Conservation (phyloP, 495 filamentous ascomycete genomes). For the Barbatosphaeria neglecta region DNA sequence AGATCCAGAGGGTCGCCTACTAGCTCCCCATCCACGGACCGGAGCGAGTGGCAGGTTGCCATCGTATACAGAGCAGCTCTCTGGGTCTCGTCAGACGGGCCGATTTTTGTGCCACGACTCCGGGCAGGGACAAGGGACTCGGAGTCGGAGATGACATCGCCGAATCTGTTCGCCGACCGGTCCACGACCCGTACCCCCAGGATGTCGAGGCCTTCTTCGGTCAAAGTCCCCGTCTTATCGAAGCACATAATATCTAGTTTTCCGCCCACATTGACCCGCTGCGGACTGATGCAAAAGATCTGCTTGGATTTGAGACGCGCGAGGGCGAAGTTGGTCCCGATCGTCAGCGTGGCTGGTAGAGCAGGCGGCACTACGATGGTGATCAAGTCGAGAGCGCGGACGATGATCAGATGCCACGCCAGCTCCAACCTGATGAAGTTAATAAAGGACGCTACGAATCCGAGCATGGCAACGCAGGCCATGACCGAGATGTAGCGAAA, state of each 20-base stretch:
- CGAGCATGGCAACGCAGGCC: slow-evolving; percentile 74
- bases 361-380: slow-evolving; percentile 97
- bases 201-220: slow-evolving; percentile 93
- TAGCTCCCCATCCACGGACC: slow-evolving; percentile 74
- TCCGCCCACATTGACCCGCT: slow-evolving; percentile 89
- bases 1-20: slow-evolving; percentile 91
- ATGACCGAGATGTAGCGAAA: slow-evolving; percentile 98
- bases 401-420: slow-evolving; percentile 78
- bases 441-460: slow-evolving; percentile 80
- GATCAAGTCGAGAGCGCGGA: slow-evolving; percentile 87
- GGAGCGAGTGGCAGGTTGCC: slow-evolving; percentile 93
- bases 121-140: slow-evolving; percentile 44
- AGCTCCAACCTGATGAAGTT: slow-evolving; percentile 82
- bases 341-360: slow-evolving; percentile 89
- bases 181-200: slow-evolving; percentile 73
- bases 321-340: slow-evolving; percentile 92
- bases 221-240: slow-evolving; percentile 96
- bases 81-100: slow-evolving; percentile 48
- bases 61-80: slow-evolving; percentile 78
- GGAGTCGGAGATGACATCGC: slow-evolving; percentile 32
- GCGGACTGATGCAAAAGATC: slow-evolving; percentile 96
- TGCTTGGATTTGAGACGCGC: slow-evolving; percentile 71
- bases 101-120: slow-evolving; percentile 40
- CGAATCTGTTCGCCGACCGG: slow-evolving; percentile 42
- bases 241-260: slow-evolving; percentile 96